phyloP scores from a whole-genome alignment of 352 stramenopile species.

The Phytophthora pini region DNA sequence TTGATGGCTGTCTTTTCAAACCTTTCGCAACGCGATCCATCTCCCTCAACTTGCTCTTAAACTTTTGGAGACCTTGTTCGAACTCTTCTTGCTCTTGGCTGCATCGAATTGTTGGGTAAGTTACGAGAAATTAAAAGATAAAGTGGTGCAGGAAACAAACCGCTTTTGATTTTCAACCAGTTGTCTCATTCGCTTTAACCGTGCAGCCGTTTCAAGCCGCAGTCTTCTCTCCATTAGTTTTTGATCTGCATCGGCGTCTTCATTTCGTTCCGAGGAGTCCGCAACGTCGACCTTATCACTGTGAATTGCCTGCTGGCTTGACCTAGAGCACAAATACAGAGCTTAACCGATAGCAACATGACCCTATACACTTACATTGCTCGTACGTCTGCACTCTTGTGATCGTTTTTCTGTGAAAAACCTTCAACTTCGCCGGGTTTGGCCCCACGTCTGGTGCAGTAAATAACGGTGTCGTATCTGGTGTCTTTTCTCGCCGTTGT shows the following conservation, averaged over 20 bases:
- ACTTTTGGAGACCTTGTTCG: conserved; percentile 53
- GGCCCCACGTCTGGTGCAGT: neutral
- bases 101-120: neutral
- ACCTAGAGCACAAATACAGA: conserved; percentile 7
- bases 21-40: conserved; percentile 70
- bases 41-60: conserved; percentile 68
- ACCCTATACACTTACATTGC: neutral
- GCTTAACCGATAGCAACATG: neutral
- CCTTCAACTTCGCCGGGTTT: conserved; percentile 1
- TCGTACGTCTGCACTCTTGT: conserved; percentile 14
- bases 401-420: conserved; percentile 17
- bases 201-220: conserved; percentile 53
- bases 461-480: neutral
- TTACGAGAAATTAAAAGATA: no score
- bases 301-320: conserved; percentile 5
- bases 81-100: conserved; percentile 64
- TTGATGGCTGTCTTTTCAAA: conserved; percentile 21
- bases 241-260: conserved; percentile 33
- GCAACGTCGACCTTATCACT: neutral
- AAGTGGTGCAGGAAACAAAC: conserved; percentile 21
- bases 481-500: conserved; percentile 29
- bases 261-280: conserved; percentile 14
- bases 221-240: conserved; percentile 51
- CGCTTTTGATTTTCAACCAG: conserved; percentile 52
- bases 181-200: conserved; percentile 52